Base-by-base conservation (phyloP, 768 basidiomycete species). In the Hericium erinaceus region DNA sequence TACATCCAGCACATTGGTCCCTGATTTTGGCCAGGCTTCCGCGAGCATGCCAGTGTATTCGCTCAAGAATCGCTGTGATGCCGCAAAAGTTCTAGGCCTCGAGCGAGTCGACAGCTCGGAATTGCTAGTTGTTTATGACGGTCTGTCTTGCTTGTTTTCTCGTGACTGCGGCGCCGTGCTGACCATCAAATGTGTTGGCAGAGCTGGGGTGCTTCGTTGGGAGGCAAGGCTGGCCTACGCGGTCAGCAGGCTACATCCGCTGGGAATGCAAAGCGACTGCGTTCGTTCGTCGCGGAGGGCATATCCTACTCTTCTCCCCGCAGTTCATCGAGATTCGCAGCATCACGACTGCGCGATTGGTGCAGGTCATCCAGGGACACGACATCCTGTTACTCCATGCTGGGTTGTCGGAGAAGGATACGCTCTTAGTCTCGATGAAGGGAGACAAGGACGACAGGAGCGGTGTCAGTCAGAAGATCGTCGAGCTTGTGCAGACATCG, bases 201-300 rank as follows among this genome's bases (percentile, higher is more conserved):
- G 91, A 78, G 28, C 71, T 91, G 41, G 91, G 90, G 13, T 89
- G 82, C 64, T 92, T 87, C 67, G 80, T 91, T 64, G 80, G 85
- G 57, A 84, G 81, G 56, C 76, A 82, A 60, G 91, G 91, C 2
- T 67, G 73, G 1, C 89, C 88, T 3, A 74, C 73, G 11, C 85
- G 87, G 41, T 77, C 77, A 48, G 75, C 73, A 4, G 77, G 79
- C 0, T 90, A 80, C 66, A 79, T 92, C 60, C 84, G 82, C 57
- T 93, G 91, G 91, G 91, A 93, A 71, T 79, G 78, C 58, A 82
- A 77, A 59, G 87, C 84, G 11, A 73, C 70, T 2, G 74, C 85
- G 1, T 92, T 77, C 64, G 79, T 83, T 10, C 69, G 80, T 48
- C 82, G 87, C 13, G 79, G 80, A 9, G 75, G 75, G 6, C 79